Conservation (phyloP, 257 asterid genomes). For the Salvia rosmarinus region DNA sequence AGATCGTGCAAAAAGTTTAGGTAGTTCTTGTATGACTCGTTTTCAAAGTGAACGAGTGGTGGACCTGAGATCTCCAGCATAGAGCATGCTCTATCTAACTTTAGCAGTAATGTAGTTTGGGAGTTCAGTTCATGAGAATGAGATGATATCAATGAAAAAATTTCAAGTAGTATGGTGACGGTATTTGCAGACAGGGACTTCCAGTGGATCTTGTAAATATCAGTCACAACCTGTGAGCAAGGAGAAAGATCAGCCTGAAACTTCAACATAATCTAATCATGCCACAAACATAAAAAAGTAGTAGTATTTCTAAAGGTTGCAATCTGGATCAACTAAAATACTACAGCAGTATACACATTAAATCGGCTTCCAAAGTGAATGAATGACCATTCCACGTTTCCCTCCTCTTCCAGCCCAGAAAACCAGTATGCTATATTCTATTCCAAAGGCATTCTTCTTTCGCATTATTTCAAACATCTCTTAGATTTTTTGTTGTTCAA, state of each 20-base stretch:
- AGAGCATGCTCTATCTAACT: slow-evolving; percentile 75
- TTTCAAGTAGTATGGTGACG: slow-evolving; percentile 49
- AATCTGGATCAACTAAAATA: too few species aligned
- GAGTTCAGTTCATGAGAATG: slow-evolving; percentile 82
- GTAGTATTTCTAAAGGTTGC: not conserved
- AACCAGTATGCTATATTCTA: too few species aligned
- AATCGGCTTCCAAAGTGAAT: too few species aligned
- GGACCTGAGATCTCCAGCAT: slow-evolving; percentile 80
- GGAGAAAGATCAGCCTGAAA: slow-evolving; percentile 24
- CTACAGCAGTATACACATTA: too few species aligned
- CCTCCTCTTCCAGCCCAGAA: too few species aligned
- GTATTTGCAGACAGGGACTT: slow-evolving; percentile 51
- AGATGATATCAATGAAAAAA: slow-evolving; percentile 59
- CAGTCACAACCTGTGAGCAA: slow-evolving; percentile 68
- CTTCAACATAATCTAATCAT: not conserved
- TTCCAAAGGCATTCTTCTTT: too few species aligned
- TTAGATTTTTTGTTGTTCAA: too few species aligned
- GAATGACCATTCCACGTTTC: too few species aligned
- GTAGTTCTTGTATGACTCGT: slow-evolving; percentile 73
- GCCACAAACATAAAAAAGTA: slow-evolving; percentile 7
- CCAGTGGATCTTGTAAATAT: slow-evolving; percentile 75
- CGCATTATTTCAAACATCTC: too few species aligned
- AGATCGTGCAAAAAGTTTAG: slow-evolving; percentile 70
- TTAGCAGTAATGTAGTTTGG: slow-evolving; percentile 48
- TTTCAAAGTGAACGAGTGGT: slow-evolving; percentile 91